Evolutionary conservation across 139 green algal species (phyloP), one percentile per base, ranked within the genome.

Genomic region (Astrephomene gubernaculifera): DNA sequence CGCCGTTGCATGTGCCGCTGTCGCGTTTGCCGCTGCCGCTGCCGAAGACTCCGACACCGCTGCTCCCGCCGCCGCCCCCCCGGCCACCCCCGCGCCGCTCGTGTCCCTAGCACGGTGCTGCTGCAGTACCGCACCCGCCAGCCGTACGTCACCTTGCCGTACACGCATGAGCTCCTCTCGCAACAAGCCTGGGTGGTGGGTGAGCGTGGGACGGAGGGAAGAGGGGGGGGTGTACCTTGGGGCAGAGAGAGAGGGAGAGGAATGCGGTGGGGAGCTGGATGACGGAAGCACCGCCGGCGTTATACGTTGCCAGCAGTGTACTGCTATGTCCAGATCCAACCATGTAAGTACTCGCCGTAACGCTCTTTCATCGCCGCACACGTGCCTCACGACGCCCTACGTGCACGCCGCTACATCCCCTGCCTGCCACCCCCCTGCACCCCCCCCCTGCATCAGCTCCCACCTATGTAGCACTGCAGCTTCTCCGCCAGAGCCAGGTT

Each of bases 401-500:
- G n/a, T n/a, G n/a, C n/a, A n/a, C n/a, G n/a, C n/a, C n/a, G n/a
- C n/a, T n/a, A n/a, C n/a, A n/a, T n/a, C n/a, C n/a, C n/a, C n/a
- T n/a, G 49, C 17, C 12, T 57, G 49, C 49, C 49, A 57, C 22
- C 61, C 5, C 19, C 6, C 61, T 41, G 27, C 27, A 38, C 61
- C 29, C 61, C 61, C 6, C 29, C 61, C 27, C 10, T n/a, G 29
- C 27, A 38, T 12, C 35, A 9, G 10, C 35, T 21, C 78, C 9
- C 63, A 84, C 78, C 43, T 0, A 84, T 53, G 64, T 75, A 84
- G 12, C 19, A 2, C 41, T 75, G 43, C 41, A 84, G 78, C 78
- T 84, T 84, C 43, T 74, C 78, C 31, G 78, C 78, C n/a, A 84
- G 63, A 9, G 61, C 78, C 63, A 84, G 9, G 63, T 84, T 84